Evolutionary conservation across 2,329 filamentous ascomycete genomes (phyloP).

Genomic region (Fusarium solani-melongenae): DNA sequence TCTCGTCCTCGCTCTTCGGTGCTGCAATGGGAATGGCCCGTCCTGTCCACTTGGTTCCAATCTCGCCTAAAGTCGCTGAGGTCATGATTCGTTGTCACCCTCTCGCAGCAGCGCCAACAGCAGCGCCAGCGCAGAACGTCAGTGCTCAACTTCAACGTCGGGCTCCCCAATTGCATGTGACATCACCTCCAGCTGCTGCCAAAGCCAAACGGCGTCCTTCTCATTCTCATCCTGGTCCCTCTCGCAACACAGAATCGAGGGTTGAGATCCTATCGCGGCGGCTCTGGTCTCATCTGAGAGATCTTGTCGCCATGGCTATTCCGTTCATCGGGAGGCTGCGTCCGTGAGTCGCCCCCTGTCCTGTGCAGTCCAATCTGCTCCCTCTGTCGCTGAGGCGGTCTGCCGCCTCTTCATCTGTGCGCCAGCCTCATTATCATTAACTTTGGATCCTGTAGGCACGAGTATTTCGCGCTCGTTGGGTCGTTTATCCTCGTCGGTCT

Average conservation of each 20-base stretch:
- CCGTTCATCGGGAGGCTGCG: constrained; percentile 65
- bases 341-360: constrained; percentile 53
- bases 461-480: constrained; percentile 87
- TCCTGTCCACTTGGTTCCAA: background rate
- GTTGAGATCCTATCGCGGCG: constrained; percentile 14
- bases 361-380: background rate
- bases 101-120: background rate
- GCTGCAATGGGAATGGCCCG: background rate
- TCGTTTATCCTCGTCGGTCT: constrained; percentile 86
- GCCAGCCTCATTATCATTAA: constrained; percentile 35
- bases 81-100: constrained; percentile 32
- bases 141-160: constrained; percentile 12
- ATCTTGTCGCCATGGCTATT: constrained; percentile 57
- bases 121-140: constrained; percentile 3
- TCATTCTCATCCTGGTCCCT: constrained; percentile 15
- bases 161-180: constrained; percentile 42
- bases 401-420: constrained; percentile 5
- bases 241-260: constrained; percentile 7
- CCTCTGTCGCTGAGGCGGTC: background rate
- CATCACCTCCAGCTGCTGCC: constrained; percentile 34
- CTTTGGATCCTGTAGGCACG: constrained; percentile 63
- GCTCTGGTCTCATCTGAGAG: constrained; percentile 5
- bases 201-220: constrained; percentile 5
- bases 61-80: constrained; percentile 33
- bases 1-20: constrained; percentile 13